phyloP scores from a whole-genome alignment of 768 basidiomycete species.

The Boletus rubropictus region DNA sequence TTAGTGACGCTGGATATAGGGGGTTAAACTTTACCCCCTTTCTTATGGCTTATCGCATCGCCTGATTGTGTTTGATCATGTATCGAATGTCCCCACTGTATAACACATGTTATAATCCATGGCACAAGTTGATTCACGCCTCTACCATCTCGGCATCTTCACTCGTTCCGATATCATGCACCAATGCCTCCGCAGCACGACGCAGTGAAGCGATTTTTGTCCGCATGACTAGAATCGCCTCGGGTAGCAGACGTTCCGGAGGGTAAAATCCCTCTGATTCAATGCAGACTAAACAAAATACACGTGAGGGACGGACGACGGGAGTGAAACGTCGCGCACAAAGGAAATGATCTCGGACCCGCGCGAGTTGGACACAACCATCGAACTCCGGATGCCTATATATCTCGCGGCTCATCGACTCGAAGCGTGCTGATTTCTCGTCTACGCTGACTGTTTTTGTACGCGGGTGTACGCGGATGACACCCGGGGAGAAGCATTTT shows the following conservation, averaged over 20 bases:
- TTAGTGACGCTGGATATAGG: constrained; percentile 3
- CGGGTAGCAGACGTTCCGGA: constrained; percentile 76
- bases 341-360: constrained; percentile 88
- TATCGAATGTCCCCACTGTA: constrained; percentile 1
- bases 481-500: constrained; percentile 81
- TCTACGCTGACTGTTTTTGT: constrained; percentile 62
- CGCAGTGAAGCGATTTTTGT: constrained; percentile 63
- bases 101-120: neutral
- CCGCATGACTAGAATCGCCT: constrained; percentile 77
- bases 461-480: constrained; percentile 55
- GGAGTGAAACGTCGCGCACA: constrained; percentile 48
- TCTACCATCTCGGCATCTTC: constrained; percentile 55
- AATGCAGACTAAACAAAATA: constrained; percentile 57
- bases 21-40: neutral
- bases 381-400: constrained; percentile 88
- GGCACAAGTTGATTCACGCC: constrained; percentile 15
- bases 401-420: constrained; percentile 89
- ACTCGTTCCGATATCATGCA: constrained; percentile 37
- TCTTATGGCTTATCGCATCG: neutral
- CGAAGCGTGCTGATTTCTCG: constrained; percentile 62
- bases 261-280: constrained; percentile 88
- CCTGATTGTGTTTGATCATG: neutral
- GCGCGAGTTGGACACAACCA: constrained; percentile 72
- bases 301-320: neutral
- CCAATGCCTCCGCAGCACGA: constrained; percentile 53